Conservation (phyloP, 352 stramenopile species). For the Elongisporangium undulatum region DNA sequence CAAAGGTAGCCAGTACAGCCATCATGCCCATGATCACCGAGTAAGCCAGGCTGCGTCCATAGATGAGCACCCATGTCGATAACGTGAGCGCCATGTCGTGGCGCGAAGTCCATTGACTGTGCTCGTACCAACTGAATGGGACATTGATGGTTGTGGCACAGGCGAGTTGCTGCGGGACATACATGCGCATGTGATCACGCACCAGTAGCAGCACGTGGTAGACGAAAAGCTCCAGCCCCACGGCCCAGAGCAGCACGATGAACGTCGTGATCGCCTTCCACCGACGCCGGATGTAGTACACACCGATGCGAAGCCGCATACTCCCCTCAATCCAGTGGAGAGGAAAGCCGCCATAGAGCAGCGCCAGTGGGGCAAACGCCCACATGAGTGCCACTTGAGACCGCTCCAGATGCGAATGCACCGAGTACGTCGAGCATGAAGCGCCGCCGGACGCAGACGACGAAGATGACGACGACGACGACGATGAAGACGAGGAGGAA, state of each 20-base stretch:
- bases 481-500: neutral
- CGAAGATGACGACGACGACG: neutral
- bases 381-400: constrained; percentile 28
- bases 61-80: constrained; percentile 57
- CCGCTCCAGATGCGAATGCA: neutral
- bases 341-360: constrained; percentile 55
- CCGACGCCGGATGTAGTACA: constrained; percentile 69
- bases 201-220: constrained; percentile 46
- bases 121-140: constrained; percentile 38
- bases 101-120: constrained; percentile 25
- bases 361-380: constrained; percentile 55
- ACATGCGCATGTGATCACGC: constrained; percentile 32
- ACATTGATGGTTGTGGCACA: constrained; percentile 39
- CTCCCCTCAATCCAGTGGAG: constrained; percentile 66
- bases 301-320: constrained; percentile 59
- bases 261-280: constrained; percentile 71
- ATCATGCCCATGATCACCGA: constrained; percentile 63
- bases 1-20: constrained; percentile 48
- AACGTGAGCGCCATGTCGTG: constrained; percentile 40
- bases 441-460: no score
- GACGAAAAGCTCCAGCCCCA: constrained; percentile 61
- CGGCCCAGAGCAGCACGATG: constrained; percentile 63
- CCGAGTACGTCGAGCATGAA: neutral
- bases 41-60: constrained; percentile 56
- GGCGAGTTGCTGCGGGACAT: constrained; percentile 28